phyloP scores from a whole-genome alignment of 805 yeast species.

The Pichia occidentalis region DNA sequence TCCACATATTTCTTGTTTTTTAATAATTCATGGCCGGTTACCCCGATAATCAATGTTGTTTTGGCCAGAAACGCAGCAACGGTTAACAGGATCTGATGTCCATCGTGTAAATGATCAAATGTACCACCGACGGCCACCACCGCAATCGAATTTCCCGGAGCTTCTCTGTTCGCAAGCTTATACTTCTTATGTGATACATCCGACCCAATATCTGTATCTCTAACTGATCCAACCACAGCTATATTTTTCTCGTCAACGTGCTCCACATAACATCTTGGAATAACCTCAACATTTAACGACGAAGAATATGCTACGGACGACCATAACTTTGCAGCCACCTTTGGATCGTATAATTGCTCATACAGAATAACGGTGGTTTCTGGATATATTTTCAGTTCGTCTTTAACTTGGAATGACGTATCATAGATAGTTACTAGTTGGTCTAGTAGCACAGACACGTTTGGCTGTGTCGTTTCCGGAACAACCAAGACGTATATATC shows the following conservation, averaged over 20 bases:
- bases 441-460: slow-evolving; percentile 3
- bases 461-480: neutral
- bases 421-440: slow-evolving; percentile 6
- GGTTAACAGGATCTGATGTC: slow-evolving; percentile 81
- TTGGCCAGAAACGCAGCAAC: slow-evolving; percentile 59
- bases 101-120: slow-evolving; percentile 93
- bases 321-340: slow-evolving; percentile 4
- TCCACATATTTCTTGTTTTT: slow-evolving; percentile 69
- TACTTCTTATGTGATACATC: slow-evolving; percentile 1
- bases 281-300: neutral
- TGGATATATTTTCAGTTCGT: neutral
- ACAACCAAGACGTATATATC: slow-evolving; percentile 2
- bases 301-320: neutral
- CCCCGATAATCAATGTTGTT: slow-evolving; percentile 61
- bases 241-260: neutral
- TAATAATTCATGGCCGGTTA: slow-evolving; percentile 71
- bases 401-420: neutral
- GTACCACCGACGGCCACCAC: slow-evolving; percentile 84
- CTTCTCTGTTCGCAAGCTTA: neutral
- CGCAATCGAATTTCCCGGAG: neutral
- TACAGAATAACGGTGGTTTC: slow-evolving; percentile 2
- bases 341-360: neutral
- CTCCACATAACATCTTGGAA: neutral
- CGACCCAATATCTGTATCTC: neutral
- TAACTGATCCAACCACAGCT: neutral